Evolutionary conservation across 202 grass and related monocot species (phyloP).

Genomic region (Setaria viridis): DNA sequence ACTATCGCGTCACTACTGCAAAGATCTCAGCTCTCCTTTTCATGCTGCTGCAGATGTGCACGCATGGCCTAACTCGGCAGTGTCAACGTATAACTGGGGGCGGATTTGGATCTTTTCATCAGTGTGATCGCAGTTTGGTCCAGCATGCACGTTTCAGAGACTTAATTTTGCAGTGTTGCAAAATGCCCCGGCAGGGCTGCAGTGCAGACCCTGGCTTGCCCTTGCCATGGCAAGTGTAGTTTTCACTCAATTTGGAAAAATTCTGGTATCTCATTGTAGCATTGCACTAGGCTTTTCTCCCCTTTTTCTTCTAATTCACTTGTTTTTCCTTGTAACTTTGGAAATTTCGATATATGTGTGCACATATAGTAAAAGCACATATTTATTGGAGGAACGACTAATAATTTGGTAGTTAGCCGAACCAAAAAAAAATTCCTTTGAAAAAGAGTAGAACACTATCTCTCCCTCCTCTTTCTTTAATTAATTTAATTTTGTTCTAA

Average conservation of each 20-base stretch:
- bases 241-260: constrained; percentile 26
- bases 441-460: too few relatives aligned
- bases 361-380: not conserved
- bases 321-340: not conserved
- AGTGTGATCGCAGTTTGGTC: constrained; percentile 24
- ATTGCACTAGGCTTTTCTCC: not conserved
- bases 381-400: not conserved
- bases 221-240: constrained; percentile 15
- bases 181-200: constrained; percentile 33
- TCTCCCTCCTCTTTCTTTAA: not conserved
- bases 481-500: not conserved
- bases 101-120: constrained; percentile 49
- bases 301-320: not conserved
- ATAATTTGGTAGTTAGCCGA: not conserved
- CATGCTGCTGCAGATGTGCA: constrained; percentile 9
- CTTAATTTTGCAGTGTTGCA: constrained; percentile 31
- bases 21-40: constrained; percentile 28
- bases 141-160: constrained; percentile 26
- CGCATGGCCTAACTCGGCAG: constrained; percentile 2
- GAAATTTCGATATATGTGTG: not conserved
- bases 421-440: not conserved
- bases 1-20: not conserved
- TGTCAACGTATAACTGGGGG: constrained; percentile 11
- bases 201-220: constrained; percentile 20
- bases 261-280: not conserved